Conservation (phyloP, 2,329 filamentous ascomycete genomes). For the Phyllosticta paracitricarpa region DNA sequence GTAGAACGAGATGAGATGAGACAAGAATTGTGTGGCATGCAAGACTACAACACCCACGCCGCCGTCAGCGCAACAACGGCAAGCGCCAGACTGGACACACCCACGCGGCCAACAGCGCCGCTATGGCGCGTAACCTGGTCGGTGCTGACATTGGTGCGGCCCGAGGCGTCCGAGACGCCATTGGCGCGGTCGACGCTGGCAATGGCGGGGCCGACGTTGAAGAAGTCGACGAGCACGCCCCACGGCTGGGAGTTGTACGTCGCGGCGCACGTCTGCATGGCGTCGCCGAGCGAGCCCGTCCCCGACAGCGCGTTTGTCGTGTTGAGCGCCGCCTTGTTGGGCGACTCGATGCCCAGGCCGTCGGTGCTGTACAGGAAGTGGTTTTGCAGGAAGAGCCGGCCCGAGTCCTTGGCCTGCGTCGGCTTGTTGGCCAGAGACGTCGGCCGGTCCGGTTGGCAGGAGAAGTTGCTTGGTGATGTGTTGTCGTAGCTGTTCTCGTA, state of each 20-base stretch:
- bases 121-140: neutral
- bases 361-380: conserved; percentile 58
- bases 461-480: conserved; percentile 50
- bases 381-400: conserved; percentile 59
- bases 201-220: conserved; percentile 57
- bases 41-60: neutral
- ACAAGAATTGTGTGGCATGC: too few relatives aligned
- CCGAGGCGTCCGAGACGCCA: conserved; percentile 33
- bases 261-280: conserved; percentile 29
- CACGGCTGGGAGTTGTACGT: conserved; percentile 55
- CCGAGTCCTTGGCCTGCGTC: conserved; percentile 40
- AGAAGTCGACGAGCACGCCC: conserved; percentile 72
- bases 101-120: neutral
- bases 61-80: neutral
- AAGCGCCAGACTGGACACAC: neutral
- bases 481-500: conserved; percentile 62
- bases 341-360: conserved; percentile 15
- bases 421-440: conserved; percentile 36
- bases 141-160: conserved; percentile 25
- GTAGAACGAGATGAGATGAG: too few relatives aligned
- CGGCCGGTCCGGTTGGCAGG: conserved; percentile 58
- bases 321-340: conserved; percentile 38
- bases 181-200: conserved; percentile 58
- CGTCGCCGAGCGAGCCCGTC: conserved; percentile 39
- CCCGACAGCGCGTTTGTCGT: conserved; percentile 53